Percentiles rank a stretch among this genome's conserved stretches.
Conservation (phyloP, 73 alveolate species). For the Tetrahymena thermophila region DNA sequence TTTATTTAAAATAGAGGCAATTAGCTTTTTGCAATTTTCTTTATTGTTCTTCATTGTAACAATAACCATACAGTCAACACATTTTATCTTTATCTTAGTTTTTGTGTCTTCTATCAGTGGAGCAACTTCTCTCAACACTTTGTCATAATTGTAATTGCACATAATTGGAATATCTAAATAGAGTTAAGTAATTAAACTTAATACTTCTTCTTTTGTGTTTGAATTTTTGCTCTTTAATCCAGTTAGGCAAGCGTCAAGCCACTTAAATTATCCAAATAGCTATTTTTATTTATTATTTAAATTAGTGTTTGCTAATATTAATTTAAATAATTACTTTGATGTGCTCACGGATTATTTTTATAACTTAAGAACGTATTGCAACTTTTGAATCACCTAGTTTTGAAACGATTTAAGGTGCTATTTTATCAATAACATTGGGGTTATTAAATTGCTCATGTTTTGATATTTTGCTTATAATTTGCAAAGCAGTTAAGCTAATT, state of each 20-base stretch:
- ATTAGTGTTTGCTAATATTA: neutral
- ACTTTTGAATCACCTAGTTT: neutral
- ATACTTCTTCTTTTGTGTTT: conserved; percentile 17
- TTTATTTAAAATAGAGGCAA: neutral
- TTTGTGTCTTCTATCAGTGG: conserved; percentile 31
- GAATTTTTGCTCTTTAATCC: neutral
- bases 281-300: neutral
- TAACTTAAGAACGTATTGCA: neutral
- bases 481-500: neutral
- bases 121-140: conserved; percentile 25
- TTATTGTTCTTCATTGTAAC: neutral
- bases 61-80: neutral
- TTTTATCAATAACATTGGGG: neutral
- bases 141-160: conserved; percentile 17
- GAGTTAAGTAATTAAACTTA: conserved; percentile 17
- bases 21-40: neutral
- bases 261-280: neutral
- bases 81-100: conserved; percentile 7
- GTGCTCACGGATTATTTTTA: neutral
- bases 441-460: neutral
- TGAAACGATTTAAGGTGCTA: neutral
- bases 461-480: neutral
- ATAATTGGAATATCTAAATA: neutral
- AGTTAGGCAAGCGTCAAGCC: neutral
- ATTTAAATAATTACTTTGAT: neutral